phyloP scores from a whole-genome alignment of 2,329 filamentous ascomycete genomes.

The Fusarium haematococcum region DNA sequence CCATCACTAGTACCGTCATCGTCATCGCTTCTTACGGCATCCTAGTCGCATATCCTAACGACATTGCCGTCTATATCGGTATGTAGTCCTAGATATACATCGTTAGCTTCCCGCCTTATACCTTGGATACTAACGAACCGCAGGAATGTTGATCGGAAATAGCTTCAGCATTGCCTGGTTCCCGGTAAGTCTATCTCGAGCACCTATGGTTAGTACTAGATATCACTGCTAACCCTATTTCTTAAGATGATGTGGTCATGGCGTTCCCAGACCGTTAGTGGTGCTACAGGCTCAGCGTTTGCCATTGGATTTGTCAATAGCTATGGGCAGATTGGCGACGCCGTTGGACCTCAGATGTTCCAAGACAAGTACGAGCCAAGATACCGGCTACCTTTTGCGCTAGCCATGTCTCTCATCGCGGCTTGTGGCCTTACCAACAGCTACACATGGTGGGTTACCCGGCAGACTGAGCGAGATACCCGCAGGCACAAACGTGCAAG shows the following conservation, averaged over 20 bases:
- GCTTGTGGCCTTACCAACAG: not conserved
- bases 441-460: not conserved
- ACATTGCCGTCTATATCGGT: not conserved
- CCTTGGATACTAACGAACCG: not conserved
- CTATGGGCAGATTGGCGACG: not conserved
- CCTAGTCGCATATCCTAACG: not conserved
- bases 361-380: not conserved
- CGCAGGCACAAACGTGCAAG: not conserved
- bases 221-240: not conserved
- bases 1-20: not conserved
- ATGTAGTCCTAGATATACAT: not conserved
- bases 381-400: not conserved
- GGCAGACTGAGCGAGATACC: not conserved
- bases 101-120: not conserved
- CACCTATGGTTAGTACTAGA: not conserved
- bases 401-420: not conserved
- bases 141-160: not conserved
- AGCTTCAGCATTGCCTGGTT: not conserved
- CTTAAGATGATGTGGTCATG: not conserved
- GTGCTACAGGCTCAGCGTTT: not conserved
- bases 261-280: not conserved
- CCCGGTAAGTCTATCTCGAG: not conserved
- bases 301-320: not conserved
- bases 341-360: not conserved
- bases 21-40: not conserved